Conservation (phyloP, 2,329 filamentous ascomycete species). For the Calycina herbarum region DNA sequence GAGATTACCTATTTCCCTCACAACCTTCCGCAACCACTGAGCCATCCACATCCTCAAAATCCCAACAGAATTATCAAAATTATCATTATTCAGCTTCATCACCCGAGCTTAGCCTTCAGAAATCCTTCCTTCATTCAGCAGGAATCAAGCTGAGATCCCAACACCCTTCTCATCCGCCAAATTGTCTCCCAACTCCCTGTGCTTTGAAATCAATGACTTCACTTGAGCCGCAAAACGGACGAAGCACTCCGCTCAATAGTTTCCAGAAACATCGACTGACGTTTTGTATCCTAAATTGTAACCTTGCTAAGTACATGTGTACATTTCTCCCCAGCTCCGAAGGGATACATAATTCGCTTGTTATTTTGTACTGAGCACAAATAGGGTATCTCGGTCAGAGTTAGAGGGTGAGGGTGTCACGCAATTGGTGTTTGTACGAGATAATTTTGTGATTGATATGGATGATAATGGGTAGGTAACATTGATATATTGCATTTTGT, state of each 20-base stretch:
- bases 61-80: neutral
- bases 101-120: neutral
- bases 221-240: constrained; percentile 1
- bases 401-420: neutral
- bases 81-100: neutral
- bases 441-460: neutral
- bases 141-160: neutral
- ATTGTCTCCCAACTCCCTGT: neutral
- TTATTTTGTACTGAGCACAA: neutral
- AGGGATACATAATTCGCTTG: constrained; percentile 3
- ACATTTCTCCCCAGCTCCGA: neutral
- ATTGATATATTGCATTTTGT: too few species aligned
- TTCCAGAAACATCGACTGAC: too few species aligned
- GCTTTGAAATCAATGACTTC: neutral
- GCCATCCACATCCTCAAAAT: neutral
- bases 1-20: neutral
- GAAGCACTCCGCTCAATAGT: neutral
- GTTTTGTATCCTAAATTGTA: too few species aligned
- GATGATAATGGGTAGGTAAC: neutral
- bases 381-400: neutral
- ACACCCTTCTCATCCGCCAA: neutral
- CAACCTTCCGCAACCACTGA: neutral
- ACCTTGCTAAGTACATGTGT: too few species aligned
- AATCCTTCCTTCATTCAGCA: neutral
- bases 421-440: neutral